phyloP scores from a whole-genome alignment of 495 filamentous ascomycete species.

The Cairneyella variabilis region DNA sequence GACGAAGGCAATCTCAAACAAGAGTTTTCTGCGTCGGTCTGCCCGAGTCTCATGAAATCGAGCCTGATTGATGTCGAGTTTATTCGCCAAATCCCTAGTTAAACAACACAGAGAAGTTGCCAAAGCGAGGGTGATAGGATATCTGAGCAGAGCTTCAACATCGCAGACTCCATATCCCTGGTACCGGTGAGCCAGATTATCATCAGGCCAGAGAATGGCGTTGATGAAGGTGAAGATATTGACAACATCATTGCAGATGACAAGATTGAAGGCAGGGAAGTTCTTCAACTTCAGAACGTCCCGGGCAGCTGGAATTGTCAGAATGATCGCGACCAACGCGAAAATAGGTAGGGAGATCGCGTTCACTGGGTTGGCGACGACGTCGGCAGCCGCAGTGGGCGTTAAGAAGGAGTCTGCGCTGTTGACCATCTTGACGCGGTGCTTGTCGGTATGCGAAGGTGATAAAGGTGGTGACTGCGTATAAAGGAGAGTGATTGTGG shows the following conservation, averaged over 20 bases:
- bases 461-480: too few relatives aligned
- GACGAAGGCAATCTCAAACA: constrained; percentile 65
- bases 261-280: constrained; percentile 34
- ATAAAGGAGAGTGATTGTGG: too few relatives aligned
- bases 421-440: too few relatives aligned
- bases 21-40: constrained; percentile 48
- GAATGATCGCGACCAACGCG: constrained; percentile 3
- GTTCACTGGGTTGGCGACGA: constrained; percentile 6
- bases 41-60: constrained; percentile 45
- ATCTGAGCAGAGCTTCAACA: constrained; percentile 63
- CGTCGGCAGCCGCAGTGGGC: not conserved
- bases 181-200: constrained; percentile 66
- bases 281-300: constrained; percentile 21
- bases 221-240: constrained; percentile 55
- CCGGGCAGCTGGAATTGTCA: constrained; percentile 18
- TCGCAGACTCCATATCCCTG: constrained; percentile 78
- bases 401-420: not conserved
- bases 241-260: constrained; percentile 37
- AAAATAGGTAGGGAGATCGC: constrained; percentile 24
- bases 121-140: constrained; percentile 50
- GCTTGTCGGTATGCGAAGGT: too few relatives aligned
- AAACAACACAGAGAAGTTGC: constrained; percentile 67
- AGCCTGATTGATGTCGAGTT: constrained; percentile 62
- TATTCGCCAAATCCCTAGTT: constrained; percentile 66
- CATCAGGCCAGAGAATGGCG: constrained; percentile 73